These are phyloP conservation scores for Mycosphaerella sp. DNA, from an alignment of 2,329 filamentous ascomycete genomes.

Conservation along the genomic window DNA sequence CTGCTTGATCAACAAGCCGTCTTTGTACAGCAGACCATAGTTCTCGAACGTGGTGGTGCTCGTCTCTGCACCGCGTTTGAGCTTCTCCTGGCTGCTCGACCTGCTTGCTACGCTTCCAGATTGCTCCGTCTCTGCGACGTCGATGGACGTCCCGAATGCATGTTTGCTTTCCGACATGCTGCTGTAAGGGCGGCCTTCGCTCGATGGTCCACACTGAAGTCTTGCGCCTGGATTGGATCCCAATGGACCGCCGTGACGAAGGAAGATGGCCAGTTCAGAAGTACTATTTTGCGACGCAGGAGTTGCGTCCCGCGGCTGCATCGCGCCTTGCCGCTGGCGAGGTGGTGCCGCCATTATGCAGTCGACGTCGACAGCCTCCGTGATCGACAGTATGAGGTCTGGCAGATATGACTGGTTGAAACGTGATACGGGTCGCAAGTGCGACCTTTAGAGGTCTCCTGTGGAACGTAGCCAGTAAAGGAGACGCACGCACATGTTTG, in stretches of 20 bases:
- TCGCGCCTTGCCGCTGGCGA: background rate
- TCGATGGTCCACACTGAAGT: slow-evolving; percentile 7
- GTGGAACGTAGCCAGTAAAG: slow-evolving; percentile 5
- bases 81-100: slow-evolving; percentile 9
- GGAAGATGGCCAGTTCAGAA: slow-evolving; percentile 8
- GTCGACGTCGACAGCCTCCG: slow-evolving; percentile 3
- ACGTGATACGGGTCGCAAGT: slow-evolving; percentile 6
- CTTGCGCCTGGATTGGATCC: slow-evolving; percentile 3
- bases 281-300: slow-evolving; percentile 6
- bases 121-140: background rate
- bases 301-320: slow-evolving; percentile 11
- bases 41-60: slow-evolving; percentile 10
- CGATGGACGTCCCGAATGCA: slow-evolving; percentile 2
- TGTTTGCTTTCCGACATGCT: slow-evolving; percentile 2
- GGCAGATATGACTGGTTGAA: background rate
- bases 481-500: slow-evolving; percentile 4
- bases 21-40: slow-evolving; percentile 15
- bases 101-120: background rate
- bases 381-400: slow-evolving; percentile 2
- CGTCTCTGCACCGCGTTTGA: slow-evolving; percentile 6
- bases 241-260: slow-evolving; percentile 7
- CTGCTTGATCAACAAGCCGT: slow-evolving; percentile 13
- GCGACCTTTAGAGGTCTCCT: background rate
- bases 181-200: background rate
- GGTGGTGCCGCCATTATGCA: slow-evolving; percentile 1